These are phyloP conservation scores for Eleusine indica DNA, from an alignment of 176 grass and related monocot genomes.

Conservation along the genomic window DNA sequence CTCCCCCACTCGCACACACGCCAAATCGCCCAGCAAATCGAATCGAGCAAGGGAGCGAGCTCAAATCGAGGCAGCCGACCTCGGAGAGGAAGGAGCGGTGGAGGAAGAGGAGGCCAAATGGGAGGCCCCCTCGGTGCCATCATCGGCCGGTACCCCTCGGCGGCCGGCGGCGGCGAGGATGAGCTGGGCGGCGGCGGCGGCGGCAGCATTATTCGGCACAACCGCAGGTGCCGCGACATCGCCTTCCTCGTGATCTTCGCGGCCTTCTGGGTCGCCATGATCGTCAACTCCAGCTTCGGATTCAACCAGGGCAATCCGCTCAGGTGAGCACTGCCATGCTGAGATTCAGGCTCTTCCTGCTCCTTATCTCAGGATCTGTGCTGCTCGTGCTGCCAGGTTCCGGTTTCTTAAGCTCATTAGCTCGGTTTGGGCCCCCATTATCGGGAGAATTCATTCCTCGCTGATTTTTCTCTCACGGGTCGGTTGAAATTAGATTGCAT, in stretches of 20 bases:
- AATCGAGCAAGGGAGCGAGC: not conserved
- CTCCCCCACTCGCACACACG: not conserved
- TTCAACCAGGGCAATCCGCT: slow-evolving; percentile 98
- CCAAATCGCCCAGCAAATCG: not conserved
- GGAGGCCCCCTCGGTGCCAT: slow-evolving; percentile 92
- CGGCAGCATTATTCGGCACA: slow-evolving; percentile 69
- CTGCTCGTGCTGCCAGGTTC: not conserved
- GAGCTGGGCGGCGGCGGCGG: slow-evolving; percentile 18
- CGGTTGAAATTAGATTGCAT: not conserved
- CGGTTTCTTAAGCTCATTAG: not conserved
- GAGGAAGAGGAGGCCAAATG: slow-evolving; percentile 40
- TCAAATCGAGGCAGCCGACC: not conserved
- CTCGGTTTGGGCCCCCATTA: not conserved
- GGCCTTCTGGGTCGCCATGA: slow-evolving; percentile 98
- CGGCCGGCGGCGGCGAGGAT: slow-evolving; percentile 41
- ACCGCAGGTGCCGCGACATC: slow-evolving; percentile 86
- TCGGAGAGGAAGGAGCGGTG: not conserved
- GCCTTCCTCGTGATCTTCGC: slow-evolving; percentile 82
- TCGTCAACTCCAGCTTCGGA: slow-evolving; percentile 99
- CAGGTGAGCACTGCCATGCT: slow-evolving; percentile 50
- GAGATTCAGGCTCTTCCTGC: not conserved
- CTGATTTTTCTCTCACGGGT: not conserved
- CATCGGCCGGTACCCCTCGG: slow-evolving; percentile 84
- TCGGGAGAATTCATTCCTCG: not conserved
- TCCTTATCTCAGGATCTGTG: not conserved